Evolutionary conservation across 257 asterid genomes (phyloP).

Genomic region (Solanum microdontum): DNA sequence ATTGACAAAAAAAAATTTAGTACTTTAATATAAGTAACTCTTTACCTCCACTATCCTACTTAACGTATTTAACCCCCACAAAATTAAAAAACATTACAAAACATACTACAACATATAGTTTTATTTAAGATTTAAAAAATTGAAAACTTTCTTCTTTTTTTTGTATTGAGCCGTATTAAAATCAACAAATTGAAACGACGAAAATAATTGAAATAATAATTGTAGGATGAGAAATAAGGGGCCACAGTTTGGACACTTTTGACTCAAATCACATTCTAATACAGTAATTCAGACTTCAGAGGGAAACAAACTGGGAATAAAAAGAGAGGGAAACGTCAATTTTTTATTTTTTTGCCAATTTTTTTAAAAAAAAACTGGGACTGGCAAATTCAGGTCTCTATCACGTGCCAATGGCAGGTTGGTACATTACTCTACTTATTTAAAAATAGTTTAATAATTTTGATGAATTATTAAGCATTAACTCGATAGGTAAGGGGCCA

Average conservation of each 20-base stretch:
- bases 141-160: too few species aligned
- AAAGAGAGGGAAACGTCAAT: not conserved
- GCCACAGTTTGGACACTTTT: not conserved
- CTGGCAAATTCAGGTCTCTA: slow-evolving; percentile 15
- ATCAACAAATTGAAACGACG: too few species aligned
- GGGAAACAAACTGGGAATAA: not conserved
- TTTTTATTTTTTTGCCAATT: not conserved
- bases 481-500: slow-evolving; percentile 26
- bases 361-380: not conserved
- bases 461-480: slow-evolving; percentile 29
- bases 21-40: too few species aligned
- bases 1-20: too few species aligned
- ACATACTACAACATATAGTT: too few species aligned
- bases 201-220: not conserved
- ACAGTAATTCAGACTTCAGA: not conserved
- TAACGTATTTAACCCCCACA: too few species aligned
- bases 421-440: not conserved
- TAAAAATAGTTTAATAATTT: slow-evolving; percentile 7
- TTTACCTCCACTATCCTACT: too few species aligned
- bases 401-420: slow-evolving; percentile 57
- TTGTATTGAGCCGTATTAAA: too few species aligned
- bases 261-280: not conserved
- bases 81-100: too few species aligned
- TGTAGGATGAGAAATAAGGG: not conserved
- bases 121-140: too few species aligned